Evolutionary conservation across 305 asterid species (phyloP), one percentile per base, ranked within the genome.

Genomic region (Rubia peregrina): DNA sequence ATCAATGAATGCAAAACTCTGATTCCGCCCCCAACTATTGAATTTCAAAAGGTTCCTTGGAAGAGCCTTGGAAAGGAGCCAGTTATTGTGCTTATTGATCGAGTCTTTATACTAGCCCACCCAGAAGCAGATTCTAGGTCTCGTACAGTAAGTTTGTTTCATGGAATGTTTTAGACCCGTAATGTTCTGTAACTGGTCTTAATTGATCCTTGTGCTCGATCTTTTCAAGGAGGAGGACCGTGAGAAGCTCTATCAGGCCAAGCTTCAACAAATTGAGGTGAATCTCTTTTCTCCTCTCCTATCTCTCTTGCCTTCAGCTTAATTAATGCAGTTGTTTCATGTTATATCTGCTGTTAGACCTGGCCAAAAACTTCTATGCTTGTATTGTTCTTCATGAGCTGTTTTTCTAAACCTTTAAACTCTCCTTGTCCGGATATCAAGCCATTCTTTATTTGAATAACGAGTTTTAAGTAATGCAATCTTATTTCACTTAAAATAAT

Each of bases 21-120:
- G 65, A 69, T n/a, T 76, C 67, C 56, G 70, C 59, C 71, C 76
- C 33, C 73, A 73, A 71, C 53, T 36, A 61, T 43, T 4, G 7
- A 12, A 13, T 36, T 60, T 11, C 16, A 67, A 77, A 73, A 94
- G 99, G 99, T 94, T 75, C 99, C 99, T 70, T 94, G 99, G 99
- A 94, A 94, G 83, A 75, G 99, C 78, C 98, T 94, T 65, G 99
- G 99, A 72, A 94, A 94, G 86, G 99, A 94, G 87, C 99, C 99
- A 4, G 99, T 94, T 70, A 89, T 91, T 78, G 99, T 94, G 85
- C 93, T 89, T 71, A 91, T 94, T 73, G 99, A 94, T 79, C 88
- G 85, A 80, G 93, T 94, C 67, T 94, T 94, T 80, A 86, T 94
- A 79, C 92, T 94, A 81, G 99, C 96, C 60, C 91, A 85, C 83